Evolutionary conservation across 768 basidiomycete genomes (phyloP), one percentile per base, ranked within the genome.

Genomic region (Gyrodon lividus): DNA sequence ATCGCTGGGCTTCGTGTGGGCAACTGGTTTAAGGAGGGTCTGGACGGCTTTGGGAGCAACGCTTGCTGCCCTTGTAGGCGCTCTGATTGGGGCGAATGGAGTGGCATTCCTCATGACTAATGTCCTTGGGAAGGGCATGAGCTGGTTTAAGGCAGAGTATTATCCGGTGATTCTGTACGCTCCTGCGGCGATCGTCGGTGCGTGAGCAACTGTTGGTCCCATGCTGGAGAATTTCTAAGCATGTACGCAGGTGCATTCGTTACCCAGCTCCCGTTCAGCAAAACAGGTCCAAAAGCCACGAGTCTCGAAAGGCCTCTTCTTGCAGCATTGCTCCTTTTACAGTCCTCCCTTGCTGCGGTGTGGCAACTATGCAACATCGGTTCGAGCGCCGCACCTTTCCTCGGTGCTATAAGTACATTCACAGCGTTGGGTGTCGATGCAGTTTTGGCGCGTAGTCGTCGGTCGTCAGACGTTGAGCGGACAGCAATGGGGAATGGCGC

Each of bases 61-160:
- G 5, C 16, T 74, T 30, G 66, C 70, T 3, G 81, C 82, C 3
- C 39, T 85, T 20, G 45, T 82, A 2, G 85, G 84, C 0, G 80
- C 84, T 0, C 28, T 91, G 3, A 45, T 87, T 1, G 72, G 76
- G 1, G 83, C 89, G 0, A 94, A 96, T 57, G 52, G 77, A 1
- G 77, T 89, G 0, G 96, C 95, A 0, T 62, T 82, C 2, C 51
- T 90, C 12, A 87, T 96, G 83, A 66, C 70, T 23, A 63, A 66
- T 5, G 78, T 82, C 0, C 65, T 92, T 19, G 76, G 80, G 7
- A 86, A 81, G 67, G 77, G 81, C 0, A 80, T 96, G 81, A 89
- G 88, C 60, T 98, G 94, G 94, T 97, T 91, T 68, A 74, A 79
- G 14, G 79, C 75, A 37, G 89, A 90, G 54, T 77, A 84, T 57